phyloP scores from a whole-genome alignment of 2,329 filamentous ascomycete genomes.

The Neofusicoccum laricinum region DNA sequence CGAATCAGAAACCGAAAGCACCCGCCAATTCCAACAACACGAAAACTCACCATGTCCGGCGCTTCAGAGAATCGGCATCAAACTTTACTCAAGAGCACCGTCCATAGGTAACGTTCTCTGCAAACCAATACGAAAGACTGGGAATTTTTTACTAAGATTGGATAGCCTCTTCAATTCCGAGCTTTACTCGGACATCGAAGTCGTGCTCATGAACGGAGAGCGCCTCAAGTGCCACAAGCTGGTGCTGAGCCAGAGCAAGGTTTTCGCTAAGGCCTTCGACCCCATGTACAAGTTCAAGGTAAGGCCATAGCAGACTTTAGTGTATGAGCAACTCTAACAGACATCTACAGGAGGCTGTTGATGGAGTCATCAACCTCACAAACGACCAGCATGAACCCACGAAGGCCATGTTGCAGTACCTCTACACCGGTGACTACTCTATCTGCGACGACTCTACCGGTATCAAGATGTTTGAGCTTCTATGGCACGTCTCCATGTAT shows the following conservation, averaged over 20 bases:
- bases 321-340: neutral
- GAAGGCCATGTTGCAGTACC: constrained; percentile 11
- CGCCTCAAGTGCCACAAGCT: neutral
- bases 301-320: neutral
- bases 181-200: neutral
- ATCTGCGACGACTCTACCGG: too few species aligned
- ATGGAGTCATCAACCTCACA: neutral
- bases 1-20: too few species aligned
- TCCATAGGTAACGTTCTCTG: too few species aligned
- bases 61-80: too few species aligned
- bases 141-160: too few species aligned
- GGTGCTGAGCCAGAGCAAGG: neutral
- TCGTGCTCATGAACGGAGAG: neutral
- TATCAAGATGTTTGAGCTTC: neutral
- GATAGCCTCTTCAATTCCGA: neutral
- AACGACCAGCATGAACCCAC: neutral
- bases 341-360: neutral
- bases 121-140: too few species aligned
- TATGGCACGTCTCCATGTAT: neutral
- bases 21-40: too few species aligned
- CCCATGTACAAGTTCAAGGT: neutral
- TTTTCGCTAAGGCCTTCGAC: neutral
- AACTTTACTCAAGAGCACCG: too few species aligned
- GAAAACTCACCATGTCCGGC: too few species aligned
- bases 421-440: constrained; percentile 16